Evolutionary conservation across 2,329 filamentous ascomycete species (phyloP).

Genomic region (Colletotrichum sp.): DNA sequence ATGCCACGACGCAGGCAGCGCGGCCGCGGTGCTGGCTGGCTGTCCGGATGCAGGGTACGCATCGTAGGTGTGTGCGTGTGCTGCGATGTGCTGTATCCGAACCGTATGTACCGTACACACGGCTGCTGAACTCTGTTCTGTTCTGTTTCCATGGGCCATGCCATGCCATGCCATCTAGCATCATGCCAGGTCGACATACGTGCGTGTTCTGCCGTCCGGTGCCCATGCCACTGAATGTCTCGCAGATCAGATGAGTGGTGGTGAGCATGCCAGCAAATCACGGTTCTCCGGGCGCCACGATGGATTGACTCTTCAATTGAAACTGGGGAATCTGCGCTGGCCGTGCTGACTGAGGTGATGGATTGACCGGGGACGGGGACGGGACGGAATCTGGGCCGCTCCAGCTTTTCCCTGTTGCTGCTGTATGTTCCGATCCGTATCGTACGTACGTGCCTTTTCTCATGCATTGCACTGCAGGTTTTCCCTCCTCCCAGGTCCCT

Average conservation of each 20-base stretch:
- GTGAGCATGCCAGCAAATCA: slow-evolving; percentile 4
- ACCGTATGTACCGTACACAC: not conserved
- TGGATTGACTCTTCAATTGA: not conserved
- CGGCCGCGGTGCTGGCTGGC: not conserved
- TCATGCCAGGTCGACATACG: not conserved
- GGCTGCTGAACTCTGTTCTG: not conserved
- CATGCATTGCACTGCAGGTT: not conserved
- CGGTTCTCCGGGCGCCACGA: slow-evolving; percentile 5
- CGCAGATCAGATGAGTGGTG: slow-evolving; percentile 6
- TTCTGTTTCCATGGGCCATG: not conserved
- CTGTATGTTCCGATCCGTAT: not conserved
- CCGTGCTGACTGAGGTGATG: not conserved
- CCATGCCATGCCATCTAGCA: not conserved
- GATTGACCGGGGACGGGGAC: not conserved
- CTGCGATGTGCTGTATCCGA: not conserved
- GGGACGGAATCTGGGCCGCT: not conserved
- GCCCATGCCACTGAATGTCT: not conserved
- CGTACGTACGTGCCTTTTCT: not conserved
- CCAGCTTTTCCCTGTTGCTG: not conserved
- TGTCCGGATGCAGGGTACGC: not conserved
- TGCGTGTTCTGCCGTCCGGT: not conserved
- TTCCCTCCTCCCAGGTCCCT: not conserved
- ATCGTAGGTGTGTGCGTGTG: not conserved
- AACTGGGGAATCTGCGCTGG: not conserved
- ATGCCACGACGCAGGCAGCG: not conserved